Conservation (phyloP, 371 early-diverging fungal genomes). For the Thermomucor indicae-seudaticae region DNA sequence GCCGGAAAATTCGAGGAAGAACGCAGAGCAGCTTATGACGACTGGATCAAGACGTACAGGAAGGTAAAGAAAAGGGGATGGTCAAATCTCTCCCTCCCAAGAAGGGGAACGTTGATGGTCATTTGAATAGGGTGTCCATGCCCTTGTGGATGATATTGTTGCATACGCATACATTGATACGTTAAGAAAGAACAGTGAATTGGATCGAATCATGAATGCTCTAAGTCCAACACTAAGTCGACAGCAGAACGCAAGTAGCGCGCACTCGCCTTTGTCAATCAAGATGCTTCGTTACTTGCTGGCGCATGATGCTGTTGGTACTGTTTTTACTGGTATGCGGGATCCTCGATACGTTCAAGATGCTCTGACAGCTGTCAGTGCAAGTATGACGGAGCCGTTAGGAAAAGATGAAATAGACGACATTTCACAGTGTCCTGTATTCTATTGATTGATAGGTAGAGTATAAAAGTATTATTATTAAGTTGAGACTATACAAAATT, state of each 20-base stretch:
- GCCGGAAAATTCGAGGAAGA: conserved; percentile 15
- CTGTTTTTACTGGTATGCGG: conserved; percentile 74
- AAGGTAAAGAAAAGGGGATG: conserved; percentile 19
- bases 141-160: conserved; percentile 37
- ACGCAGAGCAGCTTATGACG: conserved; percentile 12
- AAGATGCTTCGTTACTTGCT: conserved; percentile 45
- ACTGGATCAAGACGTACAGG: conserved; percentile 39
- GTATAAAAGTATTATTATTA: no score
- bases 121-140: conserved; percentile 20
- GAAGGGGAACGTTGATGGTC: no score
- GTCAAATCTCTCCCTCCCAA: no score
- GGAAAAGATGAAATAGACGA: conserved; percentile 23
- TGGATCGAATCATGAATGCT: conserved; percentile 58
- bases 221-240: conserved; percentile 38
- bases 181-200: conserved; percentile 60
- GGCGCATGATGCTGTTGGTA: conserved; percentile 54
- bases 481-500: no score
- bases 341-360: conserved; percentile 59
- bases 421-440: conserved; percentile 33
- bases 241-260: conserved; percentile 13
- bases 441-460: conserved; percentile 1
- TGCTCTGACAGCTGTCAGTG: conserved; percentile 34
- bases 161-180: conserved; percentile 54
- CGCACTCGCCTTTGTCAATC: conserved; percentile 53
- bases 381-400: conserved; percentile 6